Evolutionary conservation across 2,329 filamentous ascomycete genomes (phyloP).

Genomic region (Aureobasidium sp.): DNA sequence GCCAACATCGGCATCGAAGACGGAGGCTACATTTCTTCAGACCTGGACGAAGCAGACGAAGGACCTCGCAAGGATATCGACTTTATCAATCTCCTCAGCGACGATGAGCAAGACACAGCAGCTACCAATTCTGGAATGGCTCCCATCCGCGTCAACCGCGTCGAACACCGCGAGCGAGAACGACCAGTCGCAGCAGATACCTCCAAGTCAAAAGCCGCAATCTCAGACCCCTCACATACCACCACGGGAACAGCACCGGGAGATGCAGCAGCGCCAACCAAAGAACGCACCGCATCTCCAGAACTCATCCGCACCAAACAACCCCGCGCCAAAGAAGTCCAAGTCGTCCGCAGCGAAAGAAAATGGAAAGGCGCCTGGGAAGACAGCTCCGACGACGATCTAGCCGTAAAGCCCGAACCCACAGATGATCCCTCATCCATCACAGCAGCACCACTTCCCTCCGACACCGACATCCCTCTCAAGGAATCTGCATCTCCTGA

Average conservation of each 20-base stretch:
- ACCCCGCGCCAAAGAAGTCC: conserved; percentile 41
- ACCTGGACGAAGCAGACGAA: conserved; percentile 56
- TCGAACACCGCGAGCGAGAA: conserved; percentile 60
- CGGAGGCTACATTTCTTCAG: conserved; percentile 51
- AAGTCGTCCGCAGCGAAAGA: conserved; percentile 45
- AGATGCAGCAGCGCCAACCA: conserved; percentile 23
- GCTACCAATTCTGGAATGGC: conserved; percentile 28
- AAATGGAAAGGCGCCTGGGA: conserved; percentile 52
- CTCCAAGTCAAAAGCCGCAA: conserved; percentile 27
- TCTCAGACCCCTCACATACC: conserved; percentile 24
- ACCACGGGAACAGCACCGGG: conserved; percentile 3
- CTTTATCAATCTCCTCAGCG: conserved; percentile 60
- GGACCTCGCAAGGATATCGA: conserved; percentile 62
- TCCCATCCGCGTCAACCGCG: conserved; percentile 61
- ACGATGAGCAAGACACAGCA: conserved; percentile 49
- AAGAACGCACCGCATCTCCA: conserved; percentile 12
- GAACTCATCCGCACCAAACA: conserved; percentile 40
- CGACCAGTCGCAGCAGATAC: conserved; percentile 53
- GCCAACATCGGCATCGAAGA: conserved; percentile 34
- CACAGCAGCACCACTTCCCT: not conserved
- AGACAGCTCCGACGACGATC: conserved; percentile 38
- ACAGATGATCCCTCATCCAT: conserved; percentile 37
- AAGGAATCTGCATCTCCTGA: conserved; percentile 21
- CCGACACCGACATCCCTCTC: conserved; percentile 20
- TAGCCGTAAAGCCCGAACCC: conserved; percentile 60